phyloP scores from a whole-genome alignment of 2,329 filamentous ascomycete species.

The Trichophyton schoenleinii region DNA sequence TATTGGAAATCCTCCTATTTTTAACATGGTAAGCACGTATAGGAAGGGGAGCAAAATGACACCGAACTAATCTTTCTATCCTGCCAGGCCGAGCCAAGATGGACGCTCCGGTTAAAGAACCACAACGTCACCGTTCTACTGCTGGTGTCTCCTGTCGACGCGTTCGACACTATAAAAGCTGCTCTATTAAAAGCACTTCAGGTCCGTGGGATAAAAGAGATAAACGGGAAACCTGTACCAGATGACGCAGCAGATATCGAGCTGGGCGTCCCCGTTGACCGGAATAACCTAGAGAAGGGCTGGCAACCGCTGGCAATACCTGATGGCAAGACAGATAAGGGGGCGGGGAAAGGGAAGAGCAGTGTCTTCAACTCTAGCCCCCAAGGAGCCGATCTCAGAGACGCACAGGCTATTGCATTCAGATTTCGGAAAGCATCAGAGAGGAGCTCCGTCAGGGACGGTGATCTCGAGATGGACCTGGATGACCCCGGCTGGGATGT shows the following conservation, averaged over 20 bases:
- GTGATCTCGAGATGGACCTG: conserved; percentile 23
- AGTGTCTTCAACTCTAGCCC: conserved; percentile 22
- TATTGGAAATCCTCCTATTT: background rate
- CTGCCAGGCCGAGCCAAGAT: conserved; percentile 34
- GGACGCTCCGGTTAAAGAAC: conserved; percentile 60
- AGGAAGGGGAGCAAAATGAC: background rate
- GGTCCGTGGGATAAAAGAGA: conserved; percentile 29
- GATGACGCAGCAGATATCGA: conserved; percentile 32
- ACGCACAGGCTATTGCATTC: conserved; percentile 32
- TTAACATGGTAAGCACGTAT: background rate
- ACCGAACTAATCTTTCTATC: background rate
- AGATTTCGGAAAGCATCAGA: conserved; percentile 23
- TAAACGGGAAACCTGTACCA: conserved; percentile 29
- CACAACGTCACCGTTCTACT: conserved; percentile 59
- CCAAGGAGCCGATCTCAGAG: conserved; percentile 26
- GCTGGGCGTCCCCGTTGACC: conserved; percentile 37
- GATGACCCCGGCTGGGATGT: conserved; percentile 15
- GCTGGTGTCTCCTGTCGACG: conserved; percentile 46
- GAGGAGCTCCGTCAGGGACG: conserved; percentile 22
- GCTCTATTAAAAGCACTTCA: conserved; percentile 47
- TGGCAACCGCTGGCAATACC: conserved; percentile 35
- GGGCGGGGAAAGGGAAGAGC: conserved; percentile 20
- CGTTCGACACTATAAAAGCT: conserved; percentile 45
- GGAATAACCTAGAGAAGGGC: conserved; percentile 37
- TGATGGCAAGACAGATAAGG: conserved; percentile 17